Base-by-base conservation (phyloP, 306 rosid species). In the Casuarina cunninghamiana region DNA sequence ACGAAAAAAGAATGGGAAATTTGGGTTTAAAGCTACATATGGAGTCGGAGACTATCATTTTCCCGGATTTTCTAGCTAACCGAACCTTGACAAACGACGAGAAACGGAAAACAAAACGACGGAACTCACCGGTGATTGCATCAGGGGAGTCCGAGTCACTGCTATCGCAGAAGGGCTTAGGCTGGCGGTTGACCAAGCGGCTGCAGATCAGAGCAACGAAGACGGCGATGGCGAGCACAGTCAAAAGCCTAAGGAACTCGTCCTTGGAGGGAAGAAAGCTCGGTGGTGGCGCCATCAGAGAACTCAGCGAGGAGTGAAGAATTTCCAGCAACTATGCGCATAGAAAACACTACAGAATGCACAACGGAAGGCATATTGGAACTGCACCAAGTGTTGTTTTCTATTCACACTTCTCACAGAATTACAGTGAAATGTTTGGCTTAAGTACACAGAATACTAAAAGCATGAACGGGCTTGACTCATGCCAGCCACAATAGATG, bases 151-250 rank as follows among this genome's bases (percentile, higher is more conserved):
- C 80, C 7, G 75, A 42, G 16, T 42, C 26, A 55, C 53, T 60
- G 82, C 74, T 67, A 42, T 90, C 92, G 81, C 98, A 95, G 61
- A 89, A 95, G 81, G 89, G 97, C 54, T 53, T 87, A 4, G 81
- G 68, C 0, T 69, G 83, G 15, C 83, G 87, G 55, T 73, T 71
- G 17, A 73, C 83, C 54, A 89, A 76, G 74, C 84, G 57, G 84
- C 86, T 88, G 82, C 84, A 88, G 77, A 74, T 15, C 78, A 88
- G 61, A 42, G 85, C 87, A 73, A 90, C 91, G 4, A 80, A 77
- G 39, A 86, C 69, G 11, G 96, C 91, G 81, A 91, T 71, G 72
- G 92, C 78, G 10, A 92, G 73, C 21, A 87, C 92, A 6, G 82
- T 50, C 44, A 88, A 0, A 48, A 95, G 90, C 69, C 76, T 81